These are phyloP conservation scores for Nannochloris sp. DNA, from an alignment of 139 green algal genomes.

Conservation along the genomic window DNA sequence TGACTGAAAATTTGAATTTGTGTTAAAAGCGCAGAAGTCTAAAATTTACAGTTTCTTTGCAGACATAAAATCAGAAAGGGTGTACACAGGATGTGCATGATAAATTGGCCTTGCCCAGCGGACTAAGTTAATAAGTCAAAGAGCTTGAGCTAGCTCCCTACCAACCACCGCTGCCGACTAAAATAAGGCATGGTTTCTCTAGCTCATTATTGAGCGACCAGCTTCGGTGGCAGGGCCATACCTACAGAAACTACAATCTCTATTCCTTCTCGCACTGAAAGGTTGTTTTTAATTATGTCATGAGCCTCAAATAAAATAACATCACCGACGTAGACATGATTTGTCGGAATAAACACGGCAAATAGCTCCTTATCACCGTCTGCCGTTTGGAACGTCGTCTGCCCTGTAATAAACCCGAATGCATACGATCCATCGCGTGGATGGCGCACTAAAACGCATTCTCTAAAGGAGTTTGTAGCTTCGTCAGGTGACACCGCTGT, in stretches of 20 bases:
- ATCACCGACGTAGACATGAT: slow-evolving; percentile 87
- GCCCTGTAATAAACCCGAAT: slow-evolving; percentile 88
- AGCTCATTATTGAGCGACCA: background rate
- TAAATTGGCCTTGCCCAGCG: too few relatives aligned
- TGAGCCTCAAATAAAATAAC: slow-evolving; percentile 74
- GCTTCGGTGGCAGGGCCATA: slow-evolving; percentile 46
- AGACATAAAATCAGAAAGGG: too few relatives aligned
- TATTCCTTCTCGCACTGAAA: slow-evolving; percentile 81
- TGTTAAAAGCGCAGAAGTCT: too few relatives aligned
- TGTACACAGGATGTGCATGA: too few relatives aligned
- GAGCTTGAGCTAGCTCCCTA: too few relatives aligned
- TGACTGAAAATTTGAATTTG: too few relatives aligned
- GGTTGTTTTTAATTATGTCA: slow-evolving; percentile 83
- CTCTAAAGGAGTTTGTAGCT: slow-evolving; percentile 69
- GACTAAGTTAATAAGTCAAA: too few relatives aligned
- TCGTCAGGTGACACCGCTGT: slow-evolving; percentile 73
- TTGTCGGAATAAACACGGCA: slow-evolving; percentile 86
- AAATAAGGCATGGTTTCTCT: too few relatives aligned
- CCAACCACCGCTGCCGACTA: too few relatives aligned
- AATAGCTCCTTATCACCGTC: slow-evolving; percentile 49
- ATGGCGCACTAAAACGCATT: slow-evolving; percentile 87
- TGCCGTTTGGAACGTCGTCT: slow-evolving; percentile 56
- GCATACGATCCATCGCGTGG: slow-evolving; percentile 80
- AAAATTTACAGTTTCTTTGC: too few relatives aligned
- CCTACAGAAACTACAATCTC: slow-evolving; percentile 67